Evolutionary conservation across 306 rosid genomes (phyloP).

Genomic region (Abrus pulchellus): DNA sequence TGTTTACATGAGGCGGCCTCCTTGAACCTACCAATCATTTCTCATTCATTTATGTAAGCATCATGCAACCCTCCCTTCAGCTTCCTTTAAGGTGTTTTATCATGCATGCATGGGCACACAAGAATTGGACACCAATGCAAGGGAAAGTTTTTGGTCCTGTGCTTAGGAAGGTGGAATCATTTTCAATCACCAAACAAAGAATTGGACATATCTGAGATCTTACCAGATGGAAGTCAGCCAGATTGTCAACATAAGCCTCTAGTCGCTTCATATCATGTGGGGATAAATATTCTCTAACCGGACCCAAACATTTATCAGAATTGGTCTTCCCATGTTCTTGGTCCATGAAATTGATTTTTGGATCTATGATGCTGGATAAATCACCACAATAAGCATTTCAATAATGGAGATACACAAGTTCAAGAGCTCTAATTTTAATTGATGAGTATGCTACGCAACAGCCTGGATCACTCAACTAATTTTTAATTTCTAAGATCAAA

Average conservation of each 20-base stretch:
- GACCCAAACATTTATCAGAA: constrained; percentile 57
- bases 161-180: constrained; percentile 9
- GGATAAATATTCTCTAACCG: constrained; percentile 68
- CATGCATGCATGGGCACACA: background rate
- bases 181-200: constrained; percentile 29
- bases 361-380: constrained; percentile 83
- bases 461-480: too few relatives aligned
- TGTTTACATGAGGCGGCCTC: too few relatives aligned
- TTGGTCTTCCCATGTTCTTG: constrained; percentile 50
- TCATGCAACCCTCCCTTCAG: too few relatives aligned
- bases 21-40: too few relatives aligned
- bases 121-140: background rate
- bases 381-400: constrained; percentile 48
- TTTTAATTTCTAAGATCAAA: too few relatives aligned
- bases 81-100: too few relatives aligned
- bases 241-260: constrained; percentile 86
- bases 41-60: too few relatives aligned
- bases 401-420: constrained; percentile 13
- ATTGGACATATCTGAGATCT: constrained; percentile 39
- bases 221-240: constrained; percentile 88
- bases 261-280: constrained; percentile 93
- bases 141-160: background rate
- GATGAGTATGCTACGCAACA: too few relatives aligned
- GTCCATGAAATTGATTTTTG: constrained; percentile 80
- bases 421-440: too few relatives aligned